Evolutionary conservation across 1,284 basidiomycete species (phyloP).

Genomic region (Irpex rosettiformis): DNA sequence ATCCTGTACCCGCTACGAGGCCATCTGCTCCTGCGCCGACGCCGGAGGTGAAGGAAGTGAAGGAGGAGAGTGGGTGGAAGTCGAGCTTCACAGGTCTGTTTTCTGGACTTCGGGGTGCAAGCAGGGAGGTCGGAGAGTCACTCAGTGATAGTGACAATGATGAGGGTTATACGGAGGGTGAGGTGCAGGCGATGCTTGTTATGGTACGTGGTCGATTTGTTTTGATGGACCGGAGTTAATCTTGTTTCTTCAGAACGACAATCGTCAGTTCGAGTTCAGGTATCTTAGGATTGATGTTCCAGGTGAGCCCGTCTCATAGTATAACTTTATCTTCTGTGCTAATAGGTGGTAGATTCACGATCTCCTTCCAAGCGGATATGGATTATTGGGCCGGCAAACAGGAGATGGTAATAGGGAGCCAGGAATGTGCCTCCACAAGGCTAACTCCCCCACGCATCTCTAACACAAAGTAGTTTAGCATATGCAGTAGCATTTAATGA

Average conservation of each 20-base stretch:
- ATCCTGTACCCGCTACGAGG: constrained; percentile 37
- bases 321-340: background rate
- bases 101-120: constrained; percentile 53
- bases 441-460: background rate
- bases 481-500: background rate
- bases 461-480: background rate
- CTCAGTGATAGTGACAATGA: constrained; percentile 31
- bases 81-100: constrained; percentile 67
- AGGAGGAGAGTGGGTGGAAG: constrained; percentile 37
- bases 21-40: constrained; percentile 28
- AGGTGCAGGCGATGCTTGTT: constrained; percentile 74
- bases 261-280: constrained; percentile 74
- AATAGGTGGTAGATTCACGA: constrained; percentile 48
- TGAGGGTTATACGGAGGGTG: constrained; percentile 65
- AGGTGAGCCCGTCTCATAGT: constrained; percentile 42
- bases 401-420: constrained; percentile 41
- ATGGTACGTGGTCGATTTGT: constrained; percentile 44
- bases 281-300: constrained; percentile 79
- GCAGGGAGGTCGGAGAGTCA: constrained; percentile 28
- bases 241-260: constrained; percentile 50
- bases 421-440: constrained; percentile 42
- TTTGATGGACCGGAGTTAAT: constrained; percentile 5
- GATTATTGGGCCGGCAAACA: constrained; percentile 56
- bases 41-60: constrained; percentile 29
- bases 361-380: constrained; percentile 64